Base-by-base conservation (phyloP, 495 filamentous ascomycete species). In the Hypoxylon crocopeplum region DNA sequence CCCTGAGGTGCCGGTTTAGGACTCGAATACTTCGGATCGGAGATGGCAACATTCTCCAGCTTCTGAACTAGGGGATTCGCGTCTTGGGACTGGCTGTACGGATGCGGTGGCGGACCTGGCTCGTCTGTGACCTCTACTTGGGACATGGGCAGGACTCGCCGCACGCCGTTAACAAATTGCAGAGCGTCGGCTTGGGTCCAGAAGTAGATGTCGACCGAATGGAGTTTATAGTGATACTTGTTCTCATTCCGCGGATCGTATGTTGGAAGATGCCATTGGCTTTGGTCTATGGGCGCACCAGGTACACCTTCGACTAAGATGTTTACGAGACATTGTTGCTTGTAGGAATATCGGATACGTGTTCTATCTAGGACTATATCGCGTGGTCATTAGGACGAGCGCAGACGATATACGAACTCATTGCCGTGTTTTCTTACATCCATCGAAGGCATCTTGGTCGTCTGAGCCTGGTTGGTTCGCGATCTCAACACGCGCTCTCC, bases 401-500 rank as follows among this genome's bases (percentile, higher is more conserved):
- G 15, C 34, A 21, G 11, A 30, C 13, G 24, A 3, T 15, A 24
- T 16, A 39, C 21, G 17, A 41, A 5, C n/a, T 17, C 8, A 30
- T 32, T 30, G 2, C 7, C 36, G 5, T 39, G 3, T 41, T 22
- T 33, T 20, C 87, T 78, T 77, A 92, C 88, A 84, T 61, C 92
- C 92, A 64, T 86, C 82, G 70, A 96, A 94, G 27, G 91, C 89
- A 80, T 96, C 92, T 71, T 97, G 92, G 33, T 92, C 86, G n/a
- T 87, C 79, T 13, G 86, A 89, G 17, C 92, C 92, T 2, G 90
- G 87, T 60, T 92, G 86, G 72, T 97, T 97, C 32, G 92, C 92
- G 58, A 96, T 80, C 74, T 97, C 92, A 40, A 96, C 64, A 38
- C 91, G 84, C 24, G 86, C 86, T 62, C 83, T 85, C 36, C 82